Evolutionary conservation across 805 yeast genomes (phyloP).

Genomic region (Kregervanrija pseudodelftensis): DNA sequence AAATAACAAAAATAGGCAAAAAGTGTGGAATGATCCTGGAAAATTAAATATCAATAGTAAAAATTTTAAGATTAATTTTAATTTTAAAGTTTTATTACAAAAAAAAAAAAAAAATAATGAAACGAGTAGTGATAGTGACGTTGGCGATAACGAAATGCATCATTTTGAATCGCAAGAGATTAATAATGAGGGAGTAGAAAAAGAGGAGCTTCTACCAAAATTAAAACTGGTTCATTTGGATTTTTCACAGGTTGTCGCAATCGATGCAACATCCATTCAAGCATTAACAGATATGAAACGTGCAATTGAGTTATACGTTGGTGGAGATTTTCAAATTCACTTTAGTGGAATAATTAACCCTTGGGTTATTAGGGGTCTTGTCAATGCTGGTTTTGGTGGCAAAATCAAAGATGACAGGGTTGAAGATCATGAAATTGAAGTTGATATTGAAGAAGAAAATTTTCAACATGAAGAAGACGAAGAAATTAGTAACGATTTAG

Average conservation of each 20-base stretch:
- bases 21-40: conserved; percentile 92
- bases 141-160: too few species aligned
- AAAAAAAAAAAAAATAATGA: background rate
- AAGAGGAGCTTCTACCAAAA: conserved; percentile 51
- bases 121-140: background rate
- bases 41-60: conserved; percentile 32
- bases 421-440: conserved; percentile 8
- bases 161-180: conserved; percentile 3
- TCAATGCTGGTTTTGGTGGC: conserved; percentile 69
- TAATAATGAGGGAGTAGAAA: conserved; percentile 19
- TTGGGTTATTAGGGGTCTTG: conserved; percentile 74
- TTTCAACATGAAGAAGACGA: conserved; percentile 1
- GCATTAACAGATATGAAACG: conserved; percentile 67
- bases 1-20: conserved; percentile 42
- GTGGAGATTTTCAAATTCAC: conserved; percentile 81
- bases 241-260: conserved; percentile 64
- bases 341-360: conserved; percentile 78
- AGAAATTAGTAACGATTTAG: background rate
- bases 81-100: conserved; percentile 10
- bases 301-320: conserved; percentile 68
- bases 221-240: conserved; percentile 71
- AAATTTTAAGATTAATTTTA: too few species aligned
- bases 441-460: conserved; percentile 7
- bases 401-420: conserved; percentile 6
- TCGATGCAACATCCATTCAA: conserved; percentile 77